phyloP scores from a whole-genome alignment of 495 filamentous ascomycete species.

The Aspergillus haitiensis region DNA sequence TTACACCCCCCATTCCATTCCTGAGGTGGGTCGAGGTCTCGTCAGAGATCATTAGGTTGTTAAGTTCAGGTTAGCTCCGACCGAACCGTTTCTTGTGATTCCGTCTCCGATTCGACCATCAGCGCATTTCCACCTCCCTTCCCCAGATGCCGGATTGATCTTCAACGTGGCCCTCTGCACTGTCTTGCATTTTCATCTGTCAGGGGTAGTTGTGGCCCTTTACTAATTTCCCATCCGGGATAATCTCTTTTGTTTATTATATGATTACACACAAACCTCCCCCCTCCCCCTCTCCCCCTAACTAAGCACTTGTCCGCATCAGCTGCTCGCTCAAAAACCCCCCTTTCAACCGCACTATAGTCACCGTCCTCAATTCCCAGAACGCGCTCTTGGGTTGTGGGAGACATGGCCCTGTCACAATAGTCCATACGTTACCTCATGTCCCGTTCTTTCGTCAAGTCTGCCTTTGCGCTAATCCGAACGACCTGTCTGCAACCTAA shows the following conservation, averaged over 20 bases:
- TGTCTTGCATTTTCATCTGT: conserved; percentile 20
- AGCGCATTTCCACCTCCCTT: conserved; percentile 8
- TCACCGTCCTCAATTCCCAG: background rate
- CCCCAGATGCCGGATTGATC: conserved; percentile 26
- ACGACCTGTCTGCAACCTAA: background rate
- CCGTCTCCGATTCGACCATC: conserved; percentile 19
- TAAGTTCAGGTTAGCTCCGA: conserved; percentile 6
- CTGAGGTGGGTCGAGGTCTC: conserved; percentile 11
- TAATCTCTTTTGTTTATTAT: conserved; percentile 12
- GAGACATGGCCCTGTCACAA: conserved; percentile 13
- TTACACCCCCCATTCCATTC: background rate
- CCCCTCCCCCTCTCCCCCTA: background rate
- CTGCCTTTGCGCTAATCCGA: background rate
- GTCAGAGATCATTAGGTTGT: conserved; percentile 6
- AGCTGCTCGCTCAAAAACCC: background rate
- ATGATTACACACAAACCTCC: background rate
- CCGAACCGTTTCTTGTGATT: conserved; percentile 19
- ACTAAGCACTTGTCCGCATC: background rate
- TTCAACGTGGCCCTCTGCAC: conserved; percentile 28
- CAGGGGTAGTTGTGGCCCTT: conserved; percentile 21
- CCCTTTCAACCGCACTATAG: background rate
- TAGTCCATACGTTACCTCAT: background rate
- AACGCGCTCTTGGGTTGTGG: background rate
- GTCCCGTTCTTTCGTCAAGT: background rate
- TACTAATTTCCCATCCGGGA: conserved; percentile 2